phyloP scores from a whole-genome alignment of 805 yeast genomes.

The Kuraishia hungarica region DNA sequence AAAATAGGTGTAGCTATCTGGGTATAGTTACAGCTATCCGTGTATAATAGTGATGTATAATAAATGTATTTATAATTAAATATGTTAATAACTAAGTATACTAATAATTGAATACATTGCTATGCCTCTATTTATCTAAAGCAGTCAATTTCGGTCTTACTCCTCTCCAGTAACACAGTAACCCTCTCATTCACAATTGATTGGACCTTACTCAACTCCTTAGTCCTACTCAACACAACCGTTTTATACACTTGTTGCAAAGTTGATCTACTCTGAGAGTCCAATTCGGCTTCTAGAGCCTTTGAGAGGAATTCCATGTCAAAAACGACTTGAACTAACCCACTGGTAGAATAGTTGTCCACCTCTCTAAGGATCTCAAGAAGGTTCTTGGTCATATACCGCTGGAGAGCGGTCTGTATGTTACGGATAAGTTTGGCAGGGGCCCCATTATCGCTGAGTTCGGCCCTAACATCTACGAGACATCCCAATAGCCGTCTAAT shows the following conservation, averaged over 20 bases:
- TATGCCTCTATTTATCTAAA: not conserved
- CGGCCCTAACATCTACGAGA: constrained; percentile 30
- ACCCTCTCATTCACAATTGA: not conserved
- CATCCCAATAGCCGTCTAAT: constrained; percentile 40
- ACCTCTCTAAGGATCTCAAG: constrained; percentile 1
- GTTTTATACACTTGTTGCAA: constrained; percentile 1
- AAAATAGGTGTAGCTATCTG: not conserved
- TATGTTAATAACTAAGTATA: not conserved
- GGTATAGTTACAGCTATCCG: not conserved
- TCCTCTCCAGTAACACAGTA: not conserved
- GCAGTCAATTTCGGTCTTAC: not conserved
- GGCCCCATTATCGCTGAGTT: not conserved
- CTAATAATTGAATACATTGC: too few species aligned
- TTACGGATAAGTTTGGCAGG: not conserved
- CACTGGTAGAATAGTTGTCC: not conserved
- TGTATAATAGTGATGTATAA: not conserved
- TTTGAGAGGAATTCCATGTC: constrained; percentile 1
- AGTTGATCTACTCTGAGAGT: not conserved
- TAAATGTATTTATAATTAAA: not conserved
- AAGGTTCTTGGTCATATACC: constrained; percentile 2
- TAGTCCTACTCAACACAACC: not conserved
- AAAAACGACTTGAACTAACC: not conserved
- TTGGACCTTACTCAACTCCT: not conserved
- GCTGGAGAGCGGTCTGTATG: not conserved
- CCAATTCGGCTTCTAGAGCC: not conserved